Evolutionary conservation across 352 stramenopile genomes (phyloP).

Genomic region (Saprolegnia diclina): DNA sequence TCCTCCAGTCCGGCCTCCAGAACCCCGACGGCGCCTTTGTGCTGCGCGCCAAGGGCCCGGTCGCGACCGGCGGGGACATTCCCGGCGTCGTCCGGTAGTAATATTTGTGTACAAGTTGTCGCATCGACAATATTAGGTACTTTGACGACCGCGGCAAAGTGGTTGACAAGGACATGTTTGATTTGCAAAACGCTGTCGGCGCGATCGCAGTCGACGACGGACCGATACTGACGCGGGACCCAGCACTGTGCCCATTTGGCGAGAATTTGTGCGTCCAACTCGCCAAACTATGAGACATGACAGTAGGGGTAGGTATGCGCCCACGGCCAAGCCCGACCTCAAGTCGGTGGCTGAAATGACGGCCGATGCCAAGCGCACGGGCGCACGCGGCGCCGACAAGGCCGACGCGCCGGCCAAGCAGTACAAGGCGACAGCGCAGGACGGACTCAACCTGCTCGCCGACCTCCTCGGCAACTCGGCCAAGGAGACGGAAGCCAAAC

Average conservation of each 20-base stretch:
- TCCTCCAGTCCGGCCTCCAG: slow-evolving; percentile 85
- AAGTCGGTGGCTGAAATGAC: slow-evolving; percentile 46
- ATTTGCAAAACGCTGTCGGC: slow-evolving; percentile 47
- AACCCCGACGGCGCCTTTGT: slow-evolving; percentile 72
- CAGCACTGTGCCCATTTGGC: slow-evolving; percentile 52
- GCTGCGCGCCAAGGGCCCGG: slow-evolving; percentile 70
- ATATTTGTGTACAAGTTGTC: background rate
- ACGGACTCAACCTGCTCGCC: slow-evolving; percentile 82
- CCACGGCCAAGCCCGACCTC: slow-evolving; percentile 48
- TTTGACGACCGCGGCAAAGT: slow-evolving; percentile 28
- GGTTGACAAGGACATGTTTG: slow-evolving; percentile 64
- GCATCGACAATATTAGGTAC: slow-evolving; percentile 1
- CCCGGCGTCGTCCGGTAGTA: slow-evolving; percentile 60
- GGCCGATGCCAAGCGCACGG: slow-evolving; percentile 48
- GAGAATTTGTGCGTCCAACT: slow-evolving; percentile 69
- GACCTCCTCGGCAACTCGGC: slow-evolving; percentile 61
- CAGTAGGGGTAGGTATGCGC: slow-evolving; percentile 31
- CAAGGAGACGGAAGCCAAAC: slow-evolving; percentile 51
- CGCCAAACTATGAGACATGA: background rate
- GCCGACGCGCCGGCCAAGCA: slow-evolving; percentile 44
- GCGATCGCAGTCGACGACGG: slow-evolving; percentile 45
- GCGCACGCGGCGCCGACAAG: slow-evolving; percentile 35
- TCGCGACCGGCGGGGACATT: slow-evolving; percentile 53
- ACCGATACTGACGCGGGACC: slow-evolving; percentile 52
- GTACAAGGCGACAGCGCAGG: slow-evolving; percentile 68